Conservation (phyloP, 805 yeast genomes). For the Nakazawaea wickerhamii region DNA sequence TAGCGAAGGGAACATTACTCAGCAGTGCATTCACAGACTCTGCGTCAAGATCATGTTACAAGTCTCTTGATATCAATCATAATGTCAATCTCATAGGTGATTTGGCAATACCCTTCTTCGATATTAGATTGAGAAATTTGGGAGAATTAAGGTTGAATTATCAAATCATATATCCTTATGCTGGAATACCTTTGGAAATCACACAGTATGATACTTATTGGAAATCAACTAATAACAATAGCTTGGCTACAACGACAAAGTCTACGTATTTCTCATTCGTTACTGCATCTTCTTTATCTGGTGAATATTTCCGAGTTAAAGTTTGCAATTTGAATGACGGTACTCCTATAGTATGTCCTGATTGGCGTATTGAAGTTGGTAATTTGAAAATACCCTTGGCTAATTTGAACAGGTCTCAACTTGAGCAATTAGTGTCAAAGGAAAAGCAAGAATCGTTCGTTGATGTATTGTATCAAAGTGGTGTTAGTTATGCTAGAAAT, state of each 20-base stretch:
- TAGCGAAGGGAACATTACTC: conserved; percentile 83
- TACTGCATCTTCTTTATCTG: conserved; percentile 85
- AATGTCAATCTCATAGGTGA: conserved; percentile 31
- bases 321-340: conserved; percentile 77
- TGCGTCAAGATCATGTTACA: conserved; percentile 14
- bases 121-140: conserved; percentile 70
- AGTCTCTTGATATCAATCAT: conserved; percentile 31
- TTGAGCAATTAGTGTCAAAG: conserved; percentile 21
- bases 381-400: conserved; percentile 56
- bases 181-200: conserved; percentile 78
- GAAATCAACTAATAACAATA: conserved; percentile 73
- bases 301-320: conserved; percentile 65
- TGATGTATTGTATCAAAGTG: not conserved
- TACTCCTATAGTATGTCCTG: conserved; percentile 78
- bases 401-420: conserved; percentile 47
- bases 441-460: not conserved
- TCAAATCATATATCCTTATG: conserved; percentile 84
- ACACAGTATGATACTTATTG: conserved; percentile 94
- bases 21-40: conserved; percentile 41
- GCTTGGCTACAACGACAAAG: conserved; percentile 13
- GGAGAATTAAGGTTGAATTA: conserved; percentile 76
- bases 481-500: conserved; percentile 29
- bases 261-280: conserved; percentile 57
- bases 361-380: conserved; percentile 45
- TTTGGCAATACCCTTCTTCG: conserved; percentile 68